Percentiles rank a stretch among this genome's conserved stretches.
Evolutionary conservation across 805 yeast genomes (phyloP).

Genomic region (Pichia sporocuriosa): DNA sequence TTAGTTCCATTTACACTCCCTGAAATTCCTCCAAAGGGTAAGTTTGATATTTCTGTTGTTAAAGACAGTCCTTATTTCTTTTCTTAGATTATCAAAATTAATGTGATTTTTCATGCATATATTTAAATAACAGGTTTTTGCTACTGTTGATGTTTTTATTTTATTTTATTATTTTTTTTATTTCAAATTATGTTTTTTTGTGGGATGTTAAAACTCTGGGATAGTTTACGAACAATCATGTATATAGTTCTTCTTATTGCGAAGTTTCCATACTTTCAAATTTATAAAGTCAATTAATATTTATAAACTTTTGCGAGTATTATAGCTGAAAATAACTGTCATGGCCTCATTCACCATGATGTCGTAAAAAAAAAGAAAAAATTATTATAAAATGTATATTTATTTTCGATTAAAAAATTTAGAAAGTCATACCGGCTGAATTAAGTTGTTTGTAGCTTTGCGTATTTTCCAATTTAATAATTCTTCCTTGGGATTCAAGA

Average conservation of each 20-base stretch:
- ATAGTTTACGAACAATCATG: slow-evolving; percentile 4
- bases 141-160: not conserved
- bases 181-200: slow-evolving; percentile 1
- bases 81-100: slow-evolving; percentile 17
- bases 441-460: not conserved
- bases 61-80: slow-evolving; percentile 78
- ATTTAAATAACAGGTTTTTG: not conserved
- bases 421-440: not conserved
- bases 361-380: not conserved
- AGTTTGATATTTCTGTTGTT: slow-evolving; percentile 70
- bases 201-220: slow-evolving; percentile 3
- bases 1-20: slow-evolving; percentile 69
- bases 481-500: slow-evolving; percentile 82
- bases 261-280: not conserved
- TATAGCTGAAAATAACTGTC: no score
- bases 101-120: not conserved
- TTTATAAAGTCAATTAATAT: no score
- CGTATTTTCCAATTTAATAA: slow-evolving; percentile 27
- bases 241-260: slow-evolving; percentile 2
- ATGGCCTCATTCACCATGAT: no score
- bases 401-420: not conserved
- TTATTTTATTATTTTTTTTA: not conserved
- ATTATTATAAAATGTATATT: not conserved
- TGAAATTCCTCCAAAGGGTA: slow-evolving; percentile 70
- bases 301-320: no score